Base-by-base conservation (phyloP, 257 asterid genomes). In the Gynochthodes officinalis region DNA sequence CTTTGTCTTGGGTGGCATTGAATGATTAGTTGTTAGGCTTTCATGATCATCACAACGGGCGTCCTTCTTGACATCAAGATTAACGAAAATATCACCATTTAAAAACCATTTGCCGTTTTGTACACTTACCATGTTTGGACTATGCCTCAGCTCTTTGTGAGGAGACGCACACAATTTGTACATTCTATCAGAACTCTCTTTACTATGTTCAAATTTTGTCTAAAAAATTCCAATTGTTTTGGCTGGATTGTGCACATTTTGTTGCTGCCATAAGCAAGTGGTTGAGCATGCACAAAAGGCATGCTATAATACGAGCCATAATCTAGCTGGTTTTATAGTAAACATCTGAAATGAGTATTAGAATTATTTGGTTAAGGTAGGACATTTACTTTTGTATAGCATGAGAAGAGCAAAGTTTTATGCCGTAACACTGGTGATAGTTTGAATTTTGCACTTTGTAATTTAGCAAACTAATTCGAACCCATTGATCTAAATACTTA, bases 101-200 rank as follows among this genome's bases (percentile, higher is more conserved):
- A 28, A 53, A 65, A 70, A 69, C 70, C n/a, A 68, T 81, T 81
- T 73, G 92, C 88, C 90, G 95, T 39, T 83, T 86, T 86, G 91
- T 85, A 67, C 64, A 74, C 74, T 77, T 43, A 37, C 76, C 42
- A 50, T 10, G 3, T 80, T 90, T 90, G 89, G 88, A 88, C 84
- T 80, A 77, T 84, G 64, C 73, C 43, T 81, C 70, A 81, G 54
- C 89, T 50, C 52, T 76, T 86, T 76, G 73, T 79, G 80, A 33
- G 75, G 67, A 77, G 75, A 81, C n/a, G 54, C 64, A 50, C 59
- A 35, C 44, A 69, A 35, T 53, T 61, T 73, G 57, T 63, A 25
- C 69, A 76, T 70, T 76, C 80, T 84, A n/a, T 65, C 13, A 18
- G 4, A n/a, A n/a, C n/a, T n/a, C n/a, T n/a, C n/a, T n/a, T n/a